phyloP scores from a whole-genome alignment of 2,329 filamentous ascomycete species.

The Pseudocercospora pini-densiflorae region DNA sequence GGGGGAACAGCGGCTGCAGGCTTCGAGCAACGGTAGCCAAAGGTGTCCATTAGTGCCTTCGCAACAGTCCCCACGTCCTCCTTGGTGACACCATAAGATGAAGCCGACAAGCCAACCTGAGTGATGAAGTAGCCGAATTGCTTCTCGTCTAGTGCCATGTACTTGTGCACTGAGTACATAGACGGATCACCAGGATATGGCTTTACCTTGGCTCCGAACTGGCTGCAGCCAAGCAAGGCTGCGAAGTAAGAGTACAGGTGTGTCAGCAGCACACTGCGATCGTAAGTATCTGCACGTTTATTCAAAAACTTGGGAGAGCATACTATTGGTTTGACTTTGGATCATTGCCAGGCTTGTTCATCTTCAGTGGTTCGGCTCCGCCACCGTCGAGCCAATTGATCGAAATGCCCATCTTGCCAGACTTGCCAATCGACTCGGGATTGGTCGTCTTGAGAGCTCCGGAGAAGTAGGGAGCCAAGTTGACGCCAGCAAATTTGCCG shows the following conservation, averaged over 20 bases:
- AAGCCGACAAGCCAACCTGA: slow-evolving; percentile 61
- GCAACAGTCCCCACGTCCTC: slow-evolving; percentile 58
- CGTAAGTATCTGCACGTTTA: background rate
- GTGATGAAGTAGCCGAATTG: slow-evolving; percentile 64
- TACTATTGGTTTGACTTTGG: slow-evolving; percentile 62
- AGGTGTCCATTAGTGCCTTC: slow-evolving; percentile 54
- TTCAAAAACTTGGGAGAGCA: slow-evolving; percentile 21
- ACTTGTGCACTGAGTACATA: slow-evolving; percentile 61
- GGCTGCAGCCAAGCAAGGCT: slow-evolving; percentile 60
- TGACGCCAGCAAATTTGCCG: slow-evolving; percentile 57
- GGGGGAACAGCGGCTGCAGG: slow-evolving; percentile 50
- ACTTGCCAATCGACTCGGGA: slow-evolving; percentile 22
- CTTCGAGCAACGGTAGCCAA: slow-evolving; percentile 58
- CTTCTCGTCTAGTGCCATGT: slow-evolving; percentile 58
- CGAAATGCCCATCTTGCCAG: slow-evolving; percentile 50
- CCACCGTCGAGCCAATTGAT: slow-evolving; percentile 68
- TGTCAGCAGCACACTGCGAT: slow-evolving; percentile 59
- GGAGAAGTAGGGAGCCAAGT: slow-evolving; percentile 64
- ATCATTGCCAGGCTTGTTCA: slow-evolving; percentile 59
- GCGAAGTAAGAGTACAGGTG: slow-evolving; percentile 68
- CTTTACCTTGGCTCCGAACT: slow-evolving; percentile 56
- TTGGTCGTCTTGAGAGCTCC: slow-evolving; percentile 61
- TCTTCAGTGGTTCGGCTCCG: slow-evolving; percentile 59
- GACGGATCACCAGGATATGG: slow-evolving; percentile 54
- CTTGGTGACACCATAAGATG: slow-evolving; percentile 63